Conservation (phyloP, 495 filamentous ascomycete species). For the Hyaloscypha bicolor region DNA sequence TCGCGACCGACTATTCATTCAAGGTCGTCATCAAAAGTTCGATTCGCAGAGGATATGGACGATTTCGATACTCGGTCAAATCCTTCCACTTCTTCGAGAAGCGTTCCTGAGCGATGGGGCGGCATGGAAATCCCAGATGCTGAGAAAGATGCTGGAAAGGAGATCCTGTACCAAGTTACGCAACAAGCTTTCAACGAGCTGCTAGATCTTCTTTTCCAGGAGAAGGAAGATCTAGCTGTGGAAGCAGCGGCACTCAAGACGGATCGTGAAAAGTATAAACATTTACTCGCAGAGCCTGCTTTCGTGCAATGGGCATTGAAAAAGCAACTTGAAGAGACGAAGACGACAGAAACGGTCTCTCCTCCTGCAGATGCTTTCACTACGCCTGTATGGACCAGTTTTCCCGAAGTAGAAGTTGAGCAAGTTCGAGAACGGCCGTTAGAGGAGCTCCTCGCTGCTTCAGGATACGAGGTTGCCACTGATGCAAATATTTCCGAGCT, state of each 20-base stretch:
- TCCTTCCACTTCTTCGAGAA: conserved; percentile 77
- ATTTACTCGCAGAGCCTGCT: conserved; percentile 48
- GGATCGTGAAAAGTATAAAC: conserved; percentile 59
- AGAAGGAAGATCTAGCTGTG: conserved; percentile 76
- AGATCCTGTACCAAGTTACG: conserved; percentile 86
- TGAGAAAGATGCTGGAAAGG: conserved; percentile 81
- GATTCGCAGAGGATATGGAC: conserved; percentile 75
- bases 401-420: conserved; percentile 34
- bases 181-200: conserved; percentile 93
- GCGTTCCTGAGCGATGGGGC: conserved; percentile 81
- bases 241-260: conserved; percentile 64
- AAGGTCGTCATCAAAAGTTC: conserved; percentile 80
- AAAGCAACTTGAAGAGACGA: conserved; percentile 14
- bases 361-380: background rate
- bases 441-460: conserved; percentile 27
- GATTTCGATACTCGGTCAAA: conserved; percentile 78
- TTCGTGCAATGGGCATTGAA: conserved; percentile 30
- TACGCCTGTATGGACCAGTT: conserved; percentile 18
- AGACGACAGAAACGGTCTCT: background rate
- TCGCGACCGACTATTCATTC: conserved; percentile 57
- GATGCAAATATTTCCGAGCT: background rate
- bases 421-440: conserved; percentile 22
- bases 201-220: conserved; percentile 80
- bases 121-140: conserved; percentile 80
- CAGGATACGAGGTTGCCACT: conserved; percentile 18